A percentile compares a stretch with the other conserved stretches of the same genome.
Evolutionary conservation across 2,329 filamentous ascomycete species (phyloP).

Genomic region (Calonectria henricotiae): DNA sequence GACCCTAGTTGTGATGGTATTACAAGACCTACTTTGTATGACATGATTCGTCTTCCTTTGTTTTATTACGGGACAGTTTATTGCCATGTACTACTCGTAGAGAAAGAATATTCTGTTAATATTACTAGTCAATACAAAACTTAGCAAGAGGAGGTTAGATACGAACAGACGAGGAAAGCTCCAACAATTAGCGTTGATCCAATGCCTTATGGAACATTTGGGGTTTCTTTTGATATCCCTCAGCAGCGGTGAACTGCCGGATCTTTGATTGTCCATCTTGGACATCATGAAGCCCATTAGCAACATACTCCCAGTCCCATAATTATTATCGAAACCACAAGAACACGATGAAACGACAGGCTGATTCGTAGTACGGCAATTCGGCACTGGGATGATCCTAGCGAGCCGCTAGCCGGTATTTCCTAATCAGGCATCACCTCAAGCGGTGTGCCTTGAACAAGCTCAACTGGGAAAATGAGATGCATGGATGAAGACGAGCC

Average conservation of each 20-base stretch:
- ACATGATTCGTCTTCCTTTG: too few species aligned
- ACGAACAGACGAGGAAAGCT: not conserved
- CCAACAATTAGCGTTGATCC: not conserved
- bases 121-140: too few species aligned
- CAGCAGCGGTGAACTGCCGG: not conserved
- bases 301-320: not conserved
- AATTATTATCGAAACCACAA: not conserved
- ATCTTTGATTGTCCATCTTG: not conserved
- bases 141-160: not conserved
- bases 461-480: too few species aligned
- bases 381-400: not conserved
- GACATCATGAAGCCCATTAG: not conserved
- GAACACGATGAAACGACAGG: not conserved
- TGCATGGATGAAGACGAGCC: too few species aligned
- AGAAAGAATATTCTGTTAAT: too few species aligned
- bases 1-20: not conserved
- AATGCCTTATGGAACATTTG: not conserved
- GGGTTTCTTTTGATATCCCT: not conserved
- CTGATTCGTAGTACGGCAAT: not conserved
- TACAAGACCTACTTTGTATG: not conserved
- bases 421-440: not conserved
- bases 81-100: too few species aligned
- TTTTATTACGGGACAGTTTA: too few species aligned
- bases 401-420: not conserved
- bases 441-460: too few species aligned